These are phyloP conservation scores for Boletus edulis DNA, from an alignment of 768 basidiomycete genomes.

Conservation along the genomic window DNA sequence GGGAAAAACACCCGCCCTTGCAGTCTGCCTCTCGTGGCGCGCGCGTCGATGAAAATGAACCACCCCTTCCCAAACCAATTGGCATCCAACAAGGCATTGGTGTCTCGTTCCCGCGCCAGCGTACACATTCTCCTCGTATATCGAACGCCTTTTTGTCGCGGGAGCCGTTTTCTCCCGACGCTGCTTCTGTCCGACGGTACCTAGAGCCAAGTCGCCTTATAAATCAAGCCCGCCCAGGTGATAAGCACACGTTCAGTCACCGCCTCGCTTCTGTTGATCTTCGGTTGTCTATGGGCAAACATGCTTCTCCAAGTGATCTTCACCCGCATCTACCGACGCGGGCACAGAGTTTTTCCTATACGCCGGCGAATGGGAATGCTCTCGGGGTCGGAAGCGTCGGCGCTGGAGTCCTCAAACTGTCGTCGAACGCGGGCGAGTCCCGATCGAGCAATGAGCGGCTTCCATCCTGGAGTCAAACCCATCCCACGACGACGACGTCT, in stretches of 20 bases:
- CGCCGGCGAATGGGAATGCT: neutral
- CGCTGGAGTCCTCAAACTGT: neutral
- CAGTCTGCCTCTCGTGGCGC: neutral
- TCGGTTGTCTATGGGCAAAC: constrained; percentile 1
- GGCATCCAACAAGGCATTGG: constrained; percentile 1
- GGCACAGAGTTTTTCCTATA: constrained; percentile 12
- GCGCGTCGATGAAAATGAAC: constrained; percentile 20
- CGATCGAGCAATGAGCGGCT: constrained; percentile 10
- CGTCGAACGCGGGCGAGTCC: constrained; percentile 5
- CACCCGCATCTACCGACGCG: constrained; percentile 9
- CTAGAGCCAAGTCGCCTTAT: neutral
- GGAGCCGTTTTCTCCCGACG: neutral
- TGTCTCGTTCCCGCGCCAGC: constrained; percentile 15
- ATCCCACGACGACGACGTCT: constrained; percentile 3
- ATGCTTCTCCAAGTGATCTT: constrained; percentile 25
- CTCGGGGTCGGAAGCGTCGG: constrained; percentile 6
- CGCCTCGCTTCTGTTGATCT: constrained; percentile 20
- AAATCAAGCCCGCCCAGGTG: constrained; percentile 12
- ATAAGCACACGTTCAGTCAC: constrained; percentile 12
- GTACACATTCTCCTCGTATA: constrained; percentile 7
- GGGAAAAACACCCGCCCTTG: neutral
- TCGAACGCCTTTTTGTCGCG: constrained; percentile 7
- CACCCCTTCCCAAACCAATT: constrained; percentile 1
- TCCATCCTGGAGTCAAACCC: constrained; percentile 16
- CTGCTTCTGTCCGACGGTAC: constrained; percentile 6